Base-by-base conservation (phyloP, 129 eudicot species). In the Flaveria sonorensis region DNA sequence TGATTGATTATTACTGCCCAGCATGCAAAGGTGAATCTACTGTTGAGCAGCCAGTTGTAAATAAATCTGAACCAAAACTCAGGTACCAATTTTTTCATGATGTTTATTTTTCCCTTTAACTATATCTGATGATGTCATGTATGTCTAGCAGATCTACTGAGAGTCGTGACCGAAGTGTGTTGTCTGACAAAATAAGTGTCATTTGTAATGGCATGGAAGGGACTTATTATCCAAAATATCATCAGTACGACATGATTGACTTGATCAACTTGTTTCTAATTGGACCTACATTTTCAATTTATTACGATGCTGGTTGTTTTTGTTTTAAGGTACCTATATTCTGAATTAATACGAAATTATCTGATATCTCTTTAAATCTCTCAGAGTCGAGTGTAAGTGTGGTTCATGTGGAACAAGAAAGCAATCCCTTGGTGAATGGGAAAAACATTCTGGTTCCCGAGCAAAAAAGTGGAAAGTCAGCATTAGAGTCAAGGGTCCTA, bases 391-490 rank as follows among this genome's bases (percentile, higher is more conserved):
- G 76, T 93, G 97, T 68, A 84, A n/a, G 72, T 93, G 98, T 89
- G 97, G 97, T 77, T 82, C 89, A 61, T 93, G 98, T 77, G 98
- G 97, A 63, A 73, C 86, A 70, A 83, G 57, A 75, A 93, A 93
- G 79, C 93, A 57, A 74, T 70, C 84, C 23, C 91, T 73, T 24
- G 78, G 91, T 87, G 92, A 88, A 81, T 93, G 98, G 98, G 98
- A 93, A 76, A 82, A 80, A 0, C 98, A 93, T 85, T 89, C 97
- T 21, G 98, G 98, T 77, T 90, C 89, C 26, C 75, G 90, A 83
- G 92, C 92, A 11, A 88, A 91, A 69, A 93, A 93, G 69, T 93
- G 98, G 98, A 93, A 91, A 78, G 77, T 71, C 70, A 88, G 96
- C 81, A 81, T 93, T 13, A 93, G 82, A 89, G 88, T 90, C 82